Evolutionary conservation across 2,329 filamentous ascomycete genomes (phyloP), one percentile per base, ranked within the genome.

Genomic region (Tolypocladium inflatum): DNA sequence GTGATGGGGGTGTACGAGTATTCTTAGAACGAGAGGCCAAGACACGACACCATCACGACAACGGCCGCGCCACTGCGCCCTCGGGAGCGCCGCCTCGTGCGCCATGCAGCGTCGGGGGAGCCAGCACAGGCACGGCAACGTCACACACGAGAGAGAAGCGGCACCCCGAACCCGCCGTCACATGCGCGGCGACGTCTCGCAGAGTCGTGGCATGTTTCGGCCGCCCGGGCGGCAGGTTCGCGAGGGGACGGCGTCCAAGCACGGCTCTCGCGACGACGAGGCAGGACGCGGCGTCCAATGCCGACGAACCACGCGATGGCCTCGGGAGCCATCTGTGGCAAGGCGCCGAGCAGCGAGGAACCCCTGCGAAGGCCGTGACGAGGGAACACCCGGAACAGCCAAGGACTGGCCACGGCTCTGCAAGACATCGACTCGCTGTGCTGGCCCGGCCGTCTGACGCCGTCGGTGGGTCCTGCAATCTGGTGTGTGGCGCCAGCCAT

Each of bases 361-460:
- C 50, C n/a, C n/a, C 33, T 23, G 37, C n/a, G n/a, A 13, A 15
- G 54, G 42, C 48, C 8, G 45, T n/a, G 48, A 30, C 6, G 43
- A 30, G 26, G 48, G 48, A 4, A 57, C 37, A 38, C 38, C 19
- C 23, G 35, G 26, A 57, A 38, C 50, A 54, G 43, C 57, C 56
- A 58, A 52, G 55, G 57, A 21, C 10, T 19, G 15, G 45, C 23
- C 30, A 37, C 26, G 26, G 6, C 26, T 30, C 26, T 70, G 70
- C 70, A 71, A 67, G 66, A 71, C 71, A 77, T 77, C 72, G 70
- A 76, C 73, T 78, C 72, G 73, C 71, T 71, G 66, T 66, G 56
- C 58, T 65, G 65, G 63, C 61, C 63, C 64, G 62, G 66, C 65
- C 71, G 66, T 72, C 69, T 70, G 69, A 73, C 72, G 70, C 66